Base-by-base conservation (phyloP, 345 rosid genomes). In the Salix udensis region DNA sequence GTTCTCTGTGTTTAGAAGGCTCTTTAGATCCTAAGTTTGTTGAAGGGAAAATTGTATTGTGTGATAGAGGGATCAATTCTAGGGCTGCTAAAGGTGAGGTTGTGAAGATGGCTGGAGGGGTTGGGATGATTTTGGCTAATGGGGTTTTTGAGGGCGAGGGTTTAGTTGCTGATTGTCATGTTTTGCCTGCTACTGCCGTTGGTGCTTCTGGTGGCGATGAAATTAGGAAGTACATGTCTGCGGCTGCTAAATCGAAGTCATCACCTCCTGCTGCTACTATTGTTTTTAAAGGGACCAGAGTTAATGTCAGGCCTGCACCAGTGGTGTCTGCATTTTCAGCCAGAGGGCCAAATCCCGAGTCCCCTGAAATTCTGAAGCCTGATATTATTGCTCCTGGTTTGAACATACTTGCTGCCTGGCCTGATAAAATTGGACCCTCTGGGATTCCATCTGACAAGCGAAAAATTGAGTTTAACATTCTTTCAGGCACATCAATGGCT, bases 331-430 rank as follows among this genome's bases (percentile, higher is more conserved):
- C 84, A 4, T 81, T 81, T 60, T 81, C 84, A 30, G 84, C 84
- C 36, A 61, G 84, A 40, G 84, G 84, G 24, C 84, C 84, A 15
- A 81, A 81, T 65, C 84, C 84, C 6, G 81, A 61, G 42, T 74
- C 81, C 15, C 72, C 84, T 69, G 84, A 81, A 23, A 77, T 81
- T 34, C 18, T 81, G 68, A 81, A 81, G 21, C 84, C 84, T 52
- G 84, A 81, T 74, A 72, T 81, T 50, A 77, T 81, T 30, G 84
- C 84, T 70, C 84, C 84, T 50, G 84, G 84, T 37, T 74, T 81
- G 78, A 81, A 81, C 34, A 81, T 81, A n/a, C 81, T 81, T 26
- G 84, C 84, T 16, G 84, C 84, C 44, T 81, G 84, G 84, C 81
- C 84, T n/a, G 84, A 81, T 64, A 52, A 46, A 55, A 68, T 81